These are phyloP conservation scores for Lithospermum erythrorhizon DNA, from an alignment of 257 asterid genomes.

Conservation along the genomic window DNA sequence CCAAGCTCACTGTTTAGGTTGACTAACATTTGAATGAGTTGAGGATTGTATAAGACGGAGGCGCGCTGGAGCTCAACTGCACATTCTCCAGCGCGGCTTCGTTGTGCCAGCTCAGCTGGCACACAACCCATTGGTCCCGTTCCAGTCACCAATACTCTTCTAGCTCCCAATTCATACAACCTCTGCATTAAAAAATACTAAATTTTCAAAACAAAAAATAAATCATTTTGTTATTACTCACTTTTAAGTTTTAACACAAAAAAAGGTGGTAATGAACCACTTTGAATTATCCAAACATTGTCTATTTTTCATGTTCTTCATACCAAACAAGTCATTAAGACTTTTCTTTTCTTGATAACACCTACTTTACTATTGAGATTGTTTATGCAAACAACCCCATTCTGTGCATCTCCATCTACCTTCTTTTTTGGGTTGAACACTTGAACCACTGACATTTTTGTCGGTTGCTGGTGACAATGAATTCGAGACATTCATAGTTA, in stretches of 20 bases:
- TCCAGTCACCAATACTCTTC: slow-evolving; percentile 64
- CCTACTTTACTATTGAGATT: neutral
- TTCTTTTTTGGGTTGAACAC: neutral
- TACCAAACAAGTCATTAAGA: neutral
- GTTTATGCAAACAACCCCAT: neutral
- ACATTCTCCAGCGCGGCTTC: slow-evolving; percentile 58
- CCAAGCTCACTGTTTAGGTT: slow-evolving; percentile 43
- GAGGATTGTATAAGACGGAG: slow-evolving; percentile 52
- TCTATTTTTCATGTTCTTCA: neutral
- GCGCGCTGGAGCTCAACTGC: slow-evolving; percentile 50
- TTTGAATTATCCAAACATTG: too few relatives aligned
- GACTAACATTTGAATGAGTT: slow-evolving; percentile 34
- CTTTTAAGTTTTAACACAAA: too few relatives aligned
- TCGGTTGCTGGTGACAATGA: neutral
- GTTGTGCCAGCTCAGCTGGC: slow-evolving; percentile 70
- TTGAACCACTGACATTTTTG: neutral
- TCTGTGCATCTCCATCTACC: neutral
- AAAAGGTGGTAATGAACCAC: too few relatives aligned
- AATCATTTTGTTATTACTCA: too few relatives aligned
- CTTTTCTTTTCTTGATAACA: too few relatives aligned
- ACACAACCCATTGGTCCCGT: slow-evolving; percentile 84
- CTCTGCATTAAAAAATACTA: slow-evolving; percentile 22
- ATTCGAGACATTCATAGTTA: neutral
- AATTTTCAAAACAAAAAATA: too few relatives aligned
- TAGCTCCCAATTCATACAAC: slow-evolving; percentile 51